Base-by-base conservation (phyloP, 441 rosid genomes). In the Erodium moschatum region DNA sequence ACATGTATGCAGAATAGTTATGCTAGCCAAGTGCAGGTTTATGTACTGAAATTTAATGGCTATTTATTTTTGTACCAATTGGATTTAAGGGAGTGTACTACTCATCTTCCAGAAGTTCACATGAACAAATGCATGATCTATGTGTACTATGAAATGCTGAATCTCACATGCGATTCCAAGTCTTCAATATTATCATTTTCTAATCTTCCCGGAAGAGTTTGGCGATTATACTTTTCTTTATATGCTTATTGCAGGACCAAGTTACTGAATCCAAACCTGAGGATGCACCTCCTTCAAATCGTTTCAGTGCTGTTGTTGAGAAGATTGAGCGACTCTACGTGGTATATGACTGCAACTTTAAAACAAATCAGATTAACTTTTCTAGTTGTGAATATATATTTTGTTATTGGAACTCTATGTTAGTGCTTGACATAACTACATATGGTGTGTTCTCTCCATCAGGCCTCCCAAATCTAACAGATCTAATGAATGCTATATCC, bases 311-410 rank as follows among this genome's bases (percentile, higher is more conserved):
- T 58, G 99, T 94, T 71, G 89, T 94, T 78, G 99, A 91, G 89
- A 94, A 94, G 91, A 94, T 94, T 73, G 99, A 94, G 78, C 90
- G 97, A 64, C 97, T 94, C 52, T 94, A 91, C 75, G 86, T 85
- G 97, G 99, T 94, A 46, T 42, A 48, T 89, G 97, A 54, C 67
- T 29, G 35, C 35, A 31, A 50, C 35, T 38, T 7, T 1, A 12
- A 19, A 18, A 56, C 1, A 7, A 56, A 56, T 6, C 42, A 19
- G 68, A 48, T 42, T 68, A 31, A 5, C 35, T 46, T 46, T 46
- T 46, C 52, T 11, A 46, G 52, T 46, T 46, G 2, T 2, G 15
- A 46, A 46, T 46, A 1, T 31, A 31, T 31, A 31, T 11, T 46
- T 46, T 11, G 5, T 46, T 46, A 11, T 4, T 12, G 52, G 15